Base-by-base conservation (phyloP, 768 basidiomycete species). In the Russula olivacea region DNA sequence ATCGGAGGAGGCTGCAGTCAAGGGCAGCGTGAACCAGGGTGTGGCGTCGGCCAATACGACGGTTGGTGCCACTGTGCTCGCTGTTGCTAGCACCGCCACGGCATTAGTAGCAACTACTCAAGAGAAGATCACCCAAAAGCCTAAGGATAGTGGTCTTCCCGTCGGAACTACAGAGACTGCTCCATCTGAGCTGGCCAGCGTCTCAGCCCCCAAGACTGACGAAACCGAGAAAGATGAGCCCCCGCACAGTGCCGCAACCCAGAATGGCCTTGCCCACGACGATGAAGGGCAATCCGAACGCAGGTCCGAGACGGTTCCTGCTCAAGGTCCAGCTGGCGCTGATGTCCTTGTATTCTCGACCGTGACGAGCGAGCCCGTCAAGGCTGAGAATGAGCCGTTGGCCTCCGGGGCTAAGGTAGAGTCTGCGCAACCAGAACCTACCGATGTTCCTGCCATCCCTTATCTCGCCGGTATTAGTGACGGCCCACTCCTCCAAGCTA, bases 301-400 rank as follows among this genome's bases (percentile, higher is more conserved):
- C n/a, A 50, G 52, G 6, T 38, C 41, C 14, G 47, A 61, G 48
- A 40, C 45, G 25, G 25, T 41, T 47, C 28, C 43, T 25, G 14
- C 43, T 38, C 41, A 41, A 19, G 32, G 30, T 25, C 50, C 55
- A 2, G 43, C 38, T 28, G 61, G 25, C 41, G n/a, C 14, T 11
- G n/a, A 55, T 9, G 47, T 52, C 17, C 66, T 66, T 17, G 58
- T 61, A 17, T 68, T 71, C 10, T 71, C 74, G 7, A 67, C 74
- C 32, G 73, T 64, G 56, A 71, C 71, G 21, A 74, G 72, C 55
- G 73, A 75, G 63, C 68, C 72, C 28, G 71, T 66, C 14, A 67
- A 69, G 14, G 28, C 69, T 38, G 70, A 55, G 30, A 21, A 21
- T 63, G 23, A 65, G 59, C n/a, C 15, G 12, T 32, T 55, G 30